Percentiles rank a stretch among this genome's conserved stretches.
Evolutionary conservation across 1,284 basidiomycete species (phyloP).

Genomic region (Fomitiporia mediterranea): DNA sequence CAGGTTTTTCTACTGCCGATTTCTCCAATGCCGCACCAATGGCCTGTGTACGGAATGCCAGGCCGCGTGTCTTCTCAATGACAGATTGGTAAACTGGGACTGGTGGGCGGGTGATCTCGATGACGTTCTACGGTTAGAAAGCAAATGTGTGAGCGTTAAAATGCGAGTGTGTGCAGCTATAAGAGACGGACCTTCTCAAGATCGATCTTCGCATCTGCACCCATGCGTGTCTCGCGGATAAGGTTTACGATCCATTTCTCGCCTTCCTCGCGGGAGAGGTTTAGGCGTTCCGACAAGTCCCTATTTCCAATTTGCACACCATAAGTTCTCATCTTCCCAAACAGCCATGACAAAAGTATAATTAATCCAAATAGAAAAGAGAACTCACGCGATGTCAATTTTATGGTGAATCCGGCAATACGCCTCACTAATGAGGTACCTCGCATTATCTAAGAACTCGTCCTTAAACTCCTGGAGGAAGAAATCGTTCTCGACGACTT

Average conservation of each 20-base stretch:
- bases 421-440: conserved; percentile 93
- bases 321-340: no score
- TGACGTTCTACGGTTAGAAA: conserved; percentile 68
- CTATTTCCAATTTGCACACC: no score
- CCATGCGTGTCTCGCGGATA: conserved; percentile 94
- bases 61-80: conserved; percentile 93
- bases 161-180: conserved; percentile 11
- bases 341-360: neutral
- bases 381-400: conserved; percentile 86
- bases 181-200: conserved; percentile 72
- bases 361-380: conserved; percentile 1
- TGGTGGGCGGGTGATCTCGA: conserved; percentile 89
- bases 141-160: conserved; percentile 11
- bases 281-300: conserved; percentile 89
- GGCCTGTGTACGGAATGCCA: conserved; percentile 89
- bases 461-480: conserved; percentile 89
- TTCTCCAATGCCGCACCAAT: conserved; percentile 81
- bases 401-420: conserved; percentile 97
- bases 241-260: conserved; percentile 99
- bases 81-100: conserved; percentile 91
- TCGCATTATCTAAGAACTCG: conserved; percentile 93
- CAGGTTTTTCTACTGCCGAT: conserved; percentile 29
- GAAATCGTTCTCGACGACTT: conserved; percentile 88
- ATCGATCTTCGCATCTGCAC: conserved; percentile 95
- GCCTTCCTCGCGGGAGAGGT: conserved; percentile 89